Percentiles rank a stretch among this genome's conserved stretches.
These are phyloP conservation scores for Puccinia brachypodii DNA, from an alignment of 1,284 basidiomycete species.

Conservation along the genomic window DNA sequence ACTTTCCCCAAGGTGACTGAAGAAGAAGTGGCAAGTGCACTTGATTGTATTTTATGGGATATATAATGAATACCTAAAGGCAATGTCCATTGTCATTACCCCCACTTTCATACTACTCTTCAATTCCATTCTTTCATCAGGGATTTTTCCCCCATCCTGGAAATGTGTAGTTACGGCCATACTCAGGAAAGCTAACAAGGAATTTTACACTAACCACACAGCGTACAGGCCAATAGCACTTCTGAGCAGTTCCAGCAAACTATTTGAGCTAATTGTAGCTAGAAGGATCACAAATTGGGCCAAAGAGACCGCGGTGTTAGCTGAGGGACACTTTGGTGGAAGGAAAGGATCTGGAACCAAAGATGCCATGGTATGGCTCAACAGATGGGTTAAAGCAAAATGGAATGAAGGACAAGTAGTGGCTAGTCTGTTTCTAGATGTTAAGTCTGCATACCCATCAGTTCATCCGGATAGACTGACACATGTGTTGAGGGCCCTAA, in stretches of 20 bases:
- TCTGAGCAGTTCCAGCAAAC: not conserved
- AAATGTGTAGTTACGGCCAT: not conserved
- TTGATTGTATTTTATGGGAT: too few relatives aligned
- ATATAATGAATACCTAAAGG: too few relatives aligned
- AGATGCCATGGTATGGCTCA: not conserved
- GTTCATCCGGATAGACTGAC: not conserved
- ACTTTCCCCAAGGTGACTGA: too few relatives aligned
- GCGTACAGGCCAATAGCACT: constrained; percentile 27
- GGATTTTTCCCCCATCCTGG: constrained; percentile 5
- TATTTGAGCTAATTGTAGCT: constrained; percentile 1
- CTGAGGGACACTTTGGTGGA: constrained; percentile 24
- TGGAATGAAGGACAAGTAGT: constrained; percentile 27
- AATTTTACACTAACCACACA: constrained; percentile 2
- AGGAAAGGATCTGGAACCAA: not conserved
- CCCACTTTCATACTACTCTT: too few relatives aligned
- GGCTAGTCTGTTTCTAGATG: not conserved
- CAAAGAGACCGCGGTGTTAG: not conserved
- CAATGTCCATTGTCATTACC: too few relatives aligned
- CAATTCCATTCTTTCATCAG: too few relatives aligned
- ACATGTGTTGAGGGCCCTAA: not conserved
- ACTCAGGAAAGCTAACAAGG: constrained; percentile 4
- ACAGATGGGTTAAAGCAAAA: constrained; percentile 5
- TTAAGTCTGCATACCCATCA: constrained; percentile 18
- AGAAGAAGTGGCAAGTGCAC: too few relatives aligned
- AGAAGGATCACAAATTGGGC: constrained; percentile 20